Conservation (phyloP, 1,284 basidiomycete species). For the Rhodotorula sp. region DNA sequence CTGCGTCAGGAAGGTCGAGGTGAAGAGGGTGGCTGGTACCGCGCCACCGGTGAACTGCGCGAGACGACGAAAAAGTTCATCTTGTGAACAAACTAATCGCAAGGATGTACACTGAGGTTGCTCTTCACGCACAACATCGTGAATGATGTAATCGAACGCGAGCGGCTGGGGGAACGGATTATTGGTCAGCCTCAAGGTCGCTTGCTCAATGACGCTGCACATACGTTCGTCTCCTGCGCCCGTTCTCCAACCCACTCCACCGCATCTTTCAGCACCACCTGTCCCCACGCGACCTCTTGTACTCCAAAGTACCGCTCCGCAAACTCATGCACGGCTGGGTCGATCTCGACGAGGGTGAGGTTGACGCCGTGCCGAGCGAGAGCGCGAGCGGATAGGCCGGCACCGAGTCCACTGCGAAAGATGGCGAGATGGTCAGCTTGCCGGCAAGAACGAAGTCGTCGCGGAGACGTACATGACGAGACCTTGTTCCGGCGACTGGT, state of each 20-base stretch:
- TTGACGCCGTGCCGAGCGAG: conserved; percentile 66
- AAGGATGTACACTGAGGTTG: no score
- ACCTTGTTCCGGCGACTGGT: conserved; percentile 60
- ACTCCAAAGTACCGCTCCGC: conserved; percentile 75
- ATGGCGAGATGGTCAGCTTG: background rate
- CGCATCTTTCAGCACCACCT: conserved; percentile 72
- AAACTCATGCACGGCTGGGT: conserved; percentile 79
- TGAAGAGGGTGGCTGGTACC: conserved; percentile 77
- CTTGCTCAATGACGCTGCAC: background rate
- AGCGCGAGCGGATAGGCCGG: conserved; percentile 72
- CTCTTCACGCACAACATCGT: conserved; percentile 70
- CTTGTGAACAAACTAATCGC: no score
- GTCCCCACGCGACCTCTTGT: conserved; percentile 57
- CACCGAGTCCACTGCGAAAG: conserved; percentile 70
- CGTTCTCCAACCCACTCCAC: conserved; percentile 58
- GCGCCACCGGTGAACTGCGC: conserved; percentile 76
- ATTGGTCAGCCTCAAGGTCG: background rate
- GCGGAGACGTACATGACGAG: conserved; percentile 54
- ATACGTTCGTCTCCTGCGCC: conserved; percentile 48
- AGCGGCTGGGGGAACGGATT: conserved; percentile 41
- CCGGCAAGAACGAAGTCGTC: background rate
- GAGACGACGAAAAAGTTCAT: no score
- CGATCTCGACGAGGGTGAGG: conserved; percentile 78
- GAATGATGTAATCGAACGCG: conserved; percentile 72
- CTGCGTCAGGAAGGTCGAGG: conserved; percentile 73